Evolutionary conservation across 2,329 filamentous ascomycete species (phyloP), one percentile per base, ranked within the genome.

Genomic region (Fusarium algeriense): DNA sequence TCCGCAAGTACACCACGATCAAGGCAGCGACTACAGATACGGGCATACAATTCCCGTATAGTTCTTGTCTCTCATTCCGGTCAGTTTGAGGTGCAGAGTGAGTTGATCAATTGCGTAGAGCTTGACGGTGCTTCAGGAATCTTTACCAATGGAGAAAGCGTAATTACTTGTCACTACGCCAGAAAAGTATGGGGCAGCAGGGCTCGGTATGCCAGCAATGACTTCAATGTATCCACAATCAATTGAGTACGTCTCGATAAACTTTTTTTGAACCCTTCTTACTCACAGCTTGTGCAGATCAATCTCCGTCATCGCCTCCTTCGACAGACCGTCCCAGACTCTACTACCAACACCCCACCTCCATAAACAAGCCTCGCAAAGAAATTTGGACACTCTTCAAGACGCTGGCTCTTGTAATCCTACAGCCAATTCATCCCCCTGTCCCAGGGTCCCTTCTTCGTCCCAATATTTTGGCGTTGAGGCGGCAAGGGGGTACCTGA

Each of bases 171-270:
- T 49, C 13, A 7, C 5, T 19, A 4, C 7, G n/a, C 19, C 26
- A 9, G 43, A 19, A n/a, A 10, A n/a, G 8, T 13, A 30, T 12
- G 23, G 17, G 7, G 6, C 7, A 28, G 13, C 5, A 10, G 8
- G 26, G 28, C 2, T 8, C 13, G 6, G 17, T 8, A 15, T 1
- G 2, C 17, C 11, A n/a, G 5, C 5, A 49, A 23, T 10, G 3
- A 2, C n/a, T 14, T 23, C 14, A 17, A 3, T 7, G 19, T 1
- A 23, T 13, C 11, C 3, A 9, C 8, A 5, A 8, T 11, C 12
- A 9, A 11, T 6, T 7, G 4, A 19, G 3, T 6, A 4, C 14
- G 1, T 7, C 10, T 1, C 7, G 1, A 8, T 2, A 6, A 6
- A 1, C 9, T 11, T 20, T 3, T 2, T 5, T 20, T 2, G 5